Evolutionary conservation across 2,329 filamentous ascomycete genomes (phyloP).

Genomic region (Ophiostoma piceae): DNA sequence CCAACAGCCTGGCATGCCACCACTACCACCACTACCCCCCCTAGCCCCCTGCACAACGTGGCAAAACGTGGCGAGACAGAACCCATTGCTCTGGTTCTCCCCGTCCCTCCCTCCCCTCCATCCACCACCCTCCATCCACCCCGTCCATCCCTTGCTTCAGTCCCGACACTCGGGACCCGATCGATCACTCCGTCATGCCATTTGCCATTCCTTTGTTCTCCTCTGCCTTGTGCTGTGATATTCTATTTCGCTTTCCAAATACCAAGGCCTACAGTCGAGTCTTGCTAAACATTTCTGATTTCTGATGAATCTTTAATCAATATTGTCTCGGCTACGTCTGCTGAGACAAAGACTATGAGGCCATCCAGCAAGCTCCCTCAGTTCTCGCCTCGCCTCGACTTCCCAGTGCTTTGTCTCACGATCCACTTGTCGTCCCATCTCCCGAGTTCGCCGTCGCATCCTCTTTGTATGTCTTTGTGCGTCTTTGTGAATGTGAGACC

Average conservation of each 20-base stretch:
- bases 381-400: background rate
- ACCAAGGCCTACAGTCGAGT: background rate
- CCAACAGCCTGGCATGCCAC: background rate
- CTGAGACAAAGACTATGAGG: background rate
- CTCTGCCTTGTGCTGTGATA: background rate
- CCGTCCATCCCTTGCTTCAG: constrained; percentile 11
- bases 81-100: constrained; percentile 7
- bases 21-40: background rate
- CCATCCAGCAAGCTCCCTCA: background rate
- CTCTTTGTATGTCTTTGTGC: background rate
- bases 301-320: background rate
- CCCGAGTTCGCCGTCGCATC: background rate
- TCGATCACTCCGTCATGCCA: background rate
- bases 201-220: background rate
- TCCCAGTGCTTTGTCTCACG: constrained; percentile 1
- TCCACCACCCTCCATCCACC: background rate
- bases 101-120: background rate
- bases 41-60: constrained; percentile 7
- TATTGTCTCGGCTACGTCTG: background rate
- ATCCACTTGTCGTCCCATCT: constrained; percentile 11
- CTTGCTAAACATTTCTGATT: background rate
- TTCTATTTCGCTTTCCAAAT: background rate
- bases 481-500: constrained; percentile 11
- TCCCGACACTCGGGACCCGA: constrained; percentile 13
- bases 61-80: constrained; percentile 9